Percentiles rank a stretch among this genome's conserved stretches.
Evolutionary conservation across 768 basidiomycete genomes (phyloP).

Genomic region (Rhodotorula sphaerocarpa): DNA sequence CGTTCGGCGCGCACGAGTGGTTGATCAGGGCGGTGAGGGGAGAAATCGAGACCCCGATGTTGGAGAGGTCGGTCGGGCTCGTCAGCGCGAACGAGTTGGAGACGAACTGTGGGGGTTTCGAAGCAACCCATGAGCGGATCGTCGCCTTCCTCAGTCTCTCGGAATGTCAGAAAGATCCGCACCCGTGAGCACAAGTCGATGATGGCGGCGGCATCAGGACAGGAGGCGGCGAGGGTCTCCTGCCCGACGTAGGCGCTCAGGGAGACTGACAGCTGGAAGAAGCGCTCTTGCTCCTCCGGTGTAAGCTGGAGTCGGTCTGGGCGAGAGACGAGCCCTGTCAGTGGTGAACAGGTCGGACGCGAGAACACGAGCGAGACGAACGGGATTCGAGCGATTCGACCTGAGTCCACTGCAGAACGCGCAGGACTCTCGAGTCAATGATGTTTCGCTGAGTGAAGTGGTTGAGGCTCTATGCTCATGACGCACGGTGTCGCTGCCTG

Average conservation of each 20-base stretch:
- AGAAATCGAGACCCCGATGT: slow-evolving; percentile 76
- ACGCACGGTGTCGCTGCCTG: no score
- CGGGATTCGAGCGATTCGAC: slow-evolving; percentile 68
- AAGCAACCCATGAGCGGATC: neutral
- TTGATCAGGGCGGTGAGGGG: slow-evolving; percentile 73
- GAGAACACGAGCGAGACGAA: slow-evolving; percentile 47
- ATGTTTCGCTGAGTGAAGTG: no score
- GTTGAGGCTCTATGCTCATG: no score
- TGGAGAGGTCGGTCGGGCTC: slow-evolving; percentile 58
- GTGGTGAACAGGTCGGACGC: no score
- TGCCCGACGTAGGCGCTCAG: slow-evolving; percentile 41
- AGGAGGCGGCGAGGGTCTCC: slow-evolving; percentile 15
- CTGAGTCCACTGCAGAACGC: slow-evolving; percentile 52
- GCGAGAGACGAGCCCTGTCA: neutral
- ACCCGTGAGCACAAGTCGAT: slow-evolving; percentile 42
- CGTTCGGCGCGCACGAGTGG: slow-evolving; percentile 75
- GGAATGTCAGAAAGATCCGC: neutral
- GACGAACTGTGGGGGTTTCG: slow-evolving; percentile 55
- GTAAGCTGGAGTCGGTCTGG: slow-evolving; percentile 21
- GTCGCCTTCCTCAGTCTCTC: no score
- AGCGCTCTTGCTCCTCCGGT: slow-evolving; percentile 34
- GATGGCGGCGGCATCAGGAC: slow-evolving; percentile 33
- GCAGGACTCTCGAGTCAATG: no score
- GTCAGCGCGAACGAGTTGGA: slow-evolving; percentile 87
- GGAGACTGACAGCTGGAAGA: slow-evolving; percentile 39